phyloP scores from a whole-genome alignment of 495 filamentous ascomycete genomes.

The Aspergillus steynii region DNA sequence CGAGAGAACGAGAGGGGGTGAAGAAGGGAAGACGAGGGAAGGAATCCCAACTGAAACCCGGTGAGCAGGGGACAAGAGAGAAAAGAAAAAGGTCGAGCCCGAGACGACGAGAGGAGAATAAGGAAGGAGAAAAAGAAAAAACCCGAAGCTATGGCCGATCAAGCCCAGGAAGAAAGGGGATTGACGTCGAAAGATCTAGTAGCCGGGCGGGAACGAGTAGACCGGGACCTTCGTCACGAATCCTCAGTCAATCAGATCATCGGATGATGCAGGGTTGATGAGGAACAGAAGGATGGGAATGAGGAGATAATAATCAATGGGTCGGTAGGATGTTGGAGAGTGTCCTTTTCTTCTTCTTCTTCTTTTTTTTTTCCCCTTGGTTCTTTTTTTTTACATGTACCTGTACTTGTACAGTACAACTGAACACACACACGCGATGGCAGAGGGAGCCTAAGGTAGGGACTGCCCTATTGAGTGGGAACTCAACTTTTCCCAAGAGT shows the following conservation, averaged over 20 bases:
- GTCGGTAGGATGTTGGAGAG: too few relatives aligned
- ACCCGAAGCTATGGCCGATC: background rate
- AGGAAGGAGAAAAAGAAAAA: conserved; percentile 11
- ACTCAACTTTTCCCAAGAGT: background rate
- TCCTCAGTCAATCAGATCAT: background rate
- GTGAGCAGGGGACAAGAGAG: background rate
- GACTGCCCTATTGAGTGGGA: background rate
- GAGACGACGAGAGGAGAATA: background rate
- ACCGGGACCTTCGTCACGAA: background rate
- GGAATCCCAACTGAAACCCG: background rate
- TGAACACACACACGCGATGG: background rate
- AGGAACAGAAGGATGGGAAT: background rate
- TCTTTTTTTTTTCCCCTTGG: too few relatives aligned
- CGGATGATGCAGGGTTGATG: background rate
- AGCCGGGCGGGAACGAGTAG: background rate
- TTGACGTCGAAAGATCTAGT: background rate
- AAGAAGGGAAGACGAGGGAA: background rate
- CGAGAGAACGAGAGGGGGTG: background rate
- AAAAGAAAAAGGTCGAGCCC: conserved; percentile 3
- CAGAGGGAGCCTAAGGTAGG: background rate
- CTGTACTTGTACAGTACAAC: background rate
- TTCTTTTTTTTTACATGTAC: background rate
- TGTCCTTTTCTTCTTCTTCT: too few relatives aligned
- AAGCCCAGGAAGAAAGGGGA: background rate
- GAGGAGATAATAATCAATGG: background rate